Percentiles rank a stretch among this genome's conserved stretches.
Conservation (phyloP, 371 early-diverging fungal genomes). For the Ordospora pajunii region DNA sequence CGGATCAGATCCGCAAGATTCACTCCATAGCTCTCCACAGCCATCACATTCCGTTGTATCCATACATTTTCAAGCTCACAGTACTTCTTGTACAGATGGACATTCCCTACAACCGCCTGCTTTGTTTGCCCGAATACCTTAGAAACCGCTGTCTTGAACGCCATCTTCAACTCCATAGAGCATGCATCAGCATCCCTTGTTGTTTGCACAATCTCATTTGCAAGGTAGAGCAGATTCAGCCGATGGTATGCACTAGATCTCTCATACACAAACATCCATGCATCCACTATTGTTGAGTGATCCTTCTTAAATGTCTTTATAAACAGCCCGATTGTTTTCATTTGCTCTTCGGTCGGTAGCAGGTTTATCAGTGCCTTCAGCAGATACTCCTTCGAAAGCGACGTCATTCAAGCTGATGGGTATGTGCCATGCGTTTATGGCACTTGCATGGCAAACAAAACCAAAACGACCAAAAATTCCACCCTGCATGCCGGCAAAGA, state of each 20-base stretch:
- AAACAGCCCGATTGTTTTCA: conserved; percentile 39
- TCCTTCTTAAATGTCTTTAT: conserved; percentile 45
- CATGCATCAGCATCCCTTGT: conserved; percentile 15
- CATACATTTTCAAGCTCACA: conserved; percentile 44
- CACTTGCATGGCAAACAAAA: background rate
- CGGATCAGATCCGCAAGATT: background rate
- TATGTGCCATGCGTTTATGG: background rate
- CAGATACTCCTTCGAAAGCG: conserved; percentile 37
- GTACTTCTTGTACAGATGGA: conserved; percentile 30
- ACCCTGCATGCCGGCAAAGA: conserved; percentile 21
- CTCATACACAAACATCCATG: conserved; percentile 10
- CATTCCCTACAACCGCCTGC: background rate
- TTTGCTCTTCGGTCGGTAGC: conserved; percentile 23
- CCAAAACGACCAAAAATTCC: conserved; percentile 6
- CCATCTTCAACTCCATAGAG: background rate
- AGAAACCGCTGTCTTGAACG: conserved; percentile 15
- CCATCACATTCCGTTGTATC: conserved; percentile 37
- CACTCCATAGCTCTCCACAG: background rate
- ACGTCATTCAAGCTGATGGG: background rate
- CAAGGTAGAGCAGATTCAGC: conserved; percentile 44
- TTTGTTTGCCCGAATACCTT: conserved; percentile 25
- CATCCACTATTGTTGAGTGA: conserved; percentile 35
- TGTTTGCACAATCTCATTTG: conserved; percentile 46
- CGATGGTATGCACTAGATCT: conserved; percentile 41
- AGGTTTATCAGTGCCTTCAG: conserved; percentile 22